These are phyloP conservation scores for Solanum bulbocastanum DNA, from an alignment of 257 asterid species.

Conservation along the genomic window DNA sequence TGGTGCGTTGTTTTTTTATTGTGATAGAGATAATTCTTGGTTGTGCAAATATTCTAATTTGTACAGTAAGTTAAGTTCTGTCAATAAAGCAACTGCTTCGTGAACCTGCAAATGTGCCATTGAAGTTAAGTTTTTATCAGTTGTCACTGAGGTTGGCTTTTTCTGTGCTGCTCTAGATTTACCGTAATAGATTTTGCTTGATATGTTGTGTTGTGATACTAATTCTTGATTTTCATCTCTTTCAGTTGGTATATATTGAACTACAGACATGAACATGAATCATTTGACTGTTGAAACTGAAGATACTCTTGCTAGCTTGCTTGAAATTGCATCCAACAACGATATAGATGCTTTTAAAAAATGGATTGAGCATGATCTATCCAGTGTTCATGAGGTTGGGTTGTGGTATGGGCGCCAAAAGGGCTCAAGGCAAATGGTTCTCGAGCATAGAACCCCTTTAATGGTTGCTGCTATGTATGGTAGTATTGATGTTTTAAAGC, in stretches of 20 bases:
- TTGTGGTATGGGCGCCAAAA: slow-evolving; percentile 71
- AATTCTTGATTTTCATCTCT: slow-evolving; percentile 9
- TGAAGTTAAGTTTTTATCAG: not conserved
- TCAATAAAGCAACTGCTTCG: not conserved
- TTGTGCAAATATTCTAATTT: not conserved
- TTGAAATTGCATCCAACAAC: slow-evolving; percentile 76
- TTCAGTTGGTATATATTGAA: slow-evolving; percentile 16
- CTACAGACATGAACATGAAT: slow-evolving; percentile 28
- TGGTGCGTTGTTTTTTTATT: not conserved
- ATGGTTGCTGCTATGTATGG: slow-evolving; percentile 91
- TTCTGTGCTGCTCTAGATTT: not conserved
- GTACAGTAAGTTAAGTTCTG: not conserved
- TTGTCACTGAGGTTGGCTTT: not conserved
- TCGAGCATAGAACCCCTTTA: slow-evolving; percentile 67
- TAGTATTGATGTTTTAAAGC: slow-evolving; percentile 48
- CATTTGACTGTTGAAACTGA: slow-evolving; percentile 42
- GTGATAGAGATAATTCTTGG: not conserved
- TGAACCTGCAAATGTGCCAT: not conserved
- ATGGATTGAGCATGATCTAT: slow-evolving; percentile 24
- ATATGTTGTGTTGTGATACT: slow-evolving; percentile 11
- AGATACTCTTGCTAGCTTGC: slow-evolving; percentile 46
- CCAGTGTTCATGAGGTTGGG: slow-evolving; percentile 49
- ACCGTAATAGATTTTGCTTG: not conserved
- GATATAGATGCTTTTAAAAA: slow-evolving; percentile 47
- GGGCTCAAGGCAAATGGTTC: slow-evolving; percentile 70